Base-by-base conservation (phyloP, 2,329 filamentous ascomycete species). In the Endocalyx cinctus region DNA sequence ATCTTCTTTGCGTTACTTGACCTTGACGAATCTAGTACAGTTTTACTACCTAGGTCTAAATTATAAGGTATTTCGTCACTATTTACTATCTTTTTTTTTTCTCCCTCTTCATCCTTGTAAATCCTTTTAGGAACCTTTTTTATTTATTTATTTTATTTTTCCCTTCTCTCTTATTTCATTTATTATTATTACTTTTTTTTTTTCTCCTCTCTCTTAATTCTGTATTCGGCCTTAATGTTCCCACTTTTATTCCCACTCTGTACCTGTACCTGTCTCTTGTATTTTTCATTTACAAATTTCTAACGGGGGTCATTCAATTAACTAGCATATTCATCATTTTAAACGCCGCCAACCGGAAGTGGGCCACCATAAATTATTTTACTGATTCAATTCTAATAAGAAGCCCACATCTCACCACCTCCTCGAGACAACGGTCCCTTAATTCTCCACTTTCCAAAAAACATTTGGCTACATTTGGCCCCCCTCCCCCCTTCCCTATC, bases 401-500 rank as follows among this genome's bases (percentile, higher is more conserved):
- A 52, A 54, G 46, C 44, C 46, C 47, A 51, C 51, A 54, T 48
- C 51, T 49, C 43, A 46, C 48, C 47, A 47, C 38, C 47, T 54
- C 52, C 48, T 55, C 44, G 39, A n/a, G n/a, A n/a, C n/a, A 52
- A 47, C 50, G 45, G 51, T 48, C 45, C 44, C 48, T 47, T 36
- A 45, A 47, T 53, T 56, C 54, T 58, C 54, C 54, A 58, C 54
- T 55, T 56, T 54, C 55, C 50, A 57, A 56, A 55, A 52, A 55
- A 39, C 47, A 42, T 44, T 46, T 45, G 41, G 47, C n/a, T n/a
- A n/a, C n/a, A n/a, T n/a, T n/a, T n/a, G n/a, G n/a, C n/a, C n/a
- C n/a, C n/a, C n/a, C n/a, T n/a, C n/a, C n/a, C n/a, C n/a, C n/a
- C n/a, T 47, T 50, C 51, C 47, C 51, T 47, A 54, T 54, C 51